Evolutionary conservation across 306 rosid genomes (phyloP), one percentile per base, ranked within the genome.

Genomic region (Rosa chinensis): DNA sequence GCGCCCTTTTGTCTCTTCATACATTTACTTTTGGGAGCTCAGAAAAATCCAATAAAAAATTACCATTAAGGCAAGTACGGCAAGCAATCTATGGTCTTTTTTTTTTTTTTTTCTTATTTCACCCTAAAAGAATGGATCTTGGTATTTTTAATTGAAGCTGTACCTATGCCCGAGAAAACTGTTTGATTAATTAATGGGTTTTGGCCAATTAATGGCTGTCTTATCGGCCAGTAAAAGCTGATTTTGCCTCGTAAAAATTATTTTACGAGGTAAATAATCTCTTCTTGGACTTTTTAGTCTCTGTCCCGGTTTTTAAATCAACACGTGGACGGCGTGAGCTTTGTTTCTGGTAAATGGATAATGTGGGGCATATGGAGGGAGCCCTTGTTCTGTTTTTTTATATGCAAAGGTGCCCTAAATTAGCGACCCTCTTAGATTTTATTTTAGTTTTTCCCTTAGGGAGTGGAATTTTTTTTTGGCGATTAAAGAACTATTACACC

Each of bases 281-380:
- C 8, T 10, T 44, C 16, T 69, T 43, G 8, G 32, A 69, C 10
- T 12, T 21, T 23, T 59, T 58, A 21, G 13, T 10, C 23, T 18
- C 18, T 18, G 5, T 53, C 61, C 8, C 62, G 10, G 25, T n/a
- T n/a, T 21, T 43, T 2, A 11, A 20, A 39, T 37, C 12, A 18
- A 37, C 77, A 78, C 82, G 35, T 40, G 81, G 69, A 63, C 20
- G 4, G 10, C 8, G 44, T 32, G 43, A 32, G 5, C 66, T 59
- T 59, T 23, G 7, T 10, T 23, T 18, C 58, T 2, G 32, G 28
- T 25, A 10, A 42, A 62, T 28, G 68, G 68, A 62, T 62, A 62
- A 28, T 4, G 68, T 62, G 75, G 58, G 52, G 13, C 21, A 71
- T 25, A 5, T 5, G n/a, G 20, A 21, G 28, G 28, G 28, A 25